Conservation (phyloP, 202 grass and related monocot genomes). For the Zoysia matrella region DNA sequence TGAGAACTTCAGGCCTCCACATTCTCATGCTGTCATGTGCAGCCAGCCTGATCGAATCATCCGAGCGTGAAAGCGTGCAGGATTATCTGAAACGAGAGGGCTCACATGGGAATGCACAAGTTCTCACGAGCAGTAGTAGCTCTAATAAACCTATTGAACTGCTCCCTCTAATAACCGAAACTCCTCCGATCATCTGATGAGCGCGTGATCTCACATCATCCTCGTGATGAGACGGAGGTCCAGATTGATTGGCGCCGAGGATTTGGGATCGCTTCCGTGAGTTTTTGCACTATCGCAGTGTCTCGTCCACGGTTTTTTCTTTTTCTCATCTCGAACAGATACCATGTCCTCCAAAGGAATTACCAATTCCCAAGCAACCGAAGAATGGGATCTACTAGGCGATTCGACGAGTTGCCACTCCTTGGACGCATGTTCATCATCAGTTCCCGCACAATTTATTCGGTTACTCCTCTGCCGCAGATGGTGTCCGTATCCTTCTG, state of each 20-base stretch:
- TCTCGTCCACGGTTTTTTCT: too few relatives aligned
- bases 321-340: too few relatives aligned
- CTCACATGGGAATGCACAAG: slow-evolving; percentile 2
- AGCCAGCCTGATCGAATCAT: slow-evolving; percentile 7
- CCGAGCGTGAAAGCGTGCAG: background rate
- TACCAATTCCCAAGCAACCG: too few relatives aligned
- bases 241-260: background rate
- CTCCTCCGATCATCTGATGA: slow-evolving; percentile 19
- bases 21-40: slow-evolving; percentile 2
- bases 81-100: background rate
- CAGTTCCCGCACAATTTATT: background rate
- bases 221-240: slow-evolving; percentile 3
- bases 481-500: background rate
- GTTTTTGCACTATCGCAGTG: background rate
- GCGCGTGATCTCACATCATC: slow-evolving; percentile 4
- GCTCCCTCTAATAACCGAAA: background rate
- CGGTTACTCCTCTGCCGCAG: background rate
- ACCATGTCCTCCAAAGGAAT: too few relatives aligned
- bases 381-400: background rate
- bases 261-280: background rate
- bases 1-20: slow-evolving; percentile 5
- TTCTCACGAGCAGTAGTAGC: background rate
- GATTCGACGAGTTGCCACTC: background rate
- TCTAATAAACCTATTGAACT: background rate
- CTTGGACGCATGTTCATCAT: background rate